phyloP scores from a whole-genome alignment of 345 rosid species.

The Rhodamnia rubescens region DNA sequence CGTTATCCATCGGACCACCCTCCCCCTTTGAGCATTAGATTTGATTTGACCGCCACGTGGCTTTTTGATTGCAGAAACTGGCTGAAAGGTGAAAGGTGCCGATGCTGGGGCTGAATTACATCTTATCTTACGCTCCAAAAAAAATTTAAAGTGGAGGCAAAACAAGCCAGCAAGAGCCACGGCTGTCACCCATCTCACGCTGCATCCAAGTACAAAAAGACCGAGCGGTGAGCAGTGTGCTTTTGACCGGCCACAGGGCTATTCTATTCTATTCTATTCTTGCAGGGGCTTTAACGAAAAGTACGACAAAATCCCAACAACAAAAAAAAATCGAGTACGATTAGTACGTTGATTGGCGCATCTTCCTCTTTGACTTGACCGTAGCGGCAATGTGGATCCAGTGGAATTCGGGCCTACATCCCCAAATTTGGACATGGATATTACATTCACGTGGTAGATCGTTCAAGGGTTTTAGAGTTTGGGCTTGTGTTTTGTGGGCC shows the following conservation, averaged over 20 bases:
- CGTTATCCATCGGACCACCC: not conserved
- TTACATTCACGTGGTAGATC: not conserved
- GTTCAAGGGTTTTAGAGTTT: not conserved
- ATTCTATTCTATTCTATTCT: not conserved
- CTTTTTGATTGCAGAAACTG: not conserved
- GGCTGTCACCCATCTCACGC: not conserved
- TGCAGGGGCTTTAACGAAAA: not conserved
- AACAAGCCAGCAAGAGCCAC: not conserved
- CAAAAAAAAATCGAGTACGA: not conserved
- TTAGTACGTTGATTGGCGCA: not conserved
- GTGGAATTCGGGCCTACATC: not conserved
- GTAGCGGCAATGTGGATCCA: not conserved
- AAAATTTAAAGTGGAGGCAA: not conserved
- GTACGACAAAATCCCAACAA: not conserved
- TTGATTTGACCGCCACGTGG: slow-evolving; percentile 15
- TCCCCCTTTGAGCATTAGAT: not conserved
- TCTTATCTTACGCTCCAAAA: not conserved
- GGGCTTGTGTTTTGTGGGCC: not conserved
- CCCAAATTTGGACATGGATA: not conserved
- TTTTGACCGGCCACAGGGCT: not conserved
- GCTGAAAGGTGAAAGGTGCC: not conserved
- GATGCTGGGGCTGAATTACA: not conserved
- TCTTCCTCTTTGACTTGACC: not conserved
- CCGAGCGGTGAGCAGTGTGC: not conserved
- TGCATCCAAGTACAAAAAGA: not conserved